These are phyloP conservation scores for Naganishia randhawae DNA, from an alignment of 768 basidiomycete species.

Conservation along the genomic window DNA sequence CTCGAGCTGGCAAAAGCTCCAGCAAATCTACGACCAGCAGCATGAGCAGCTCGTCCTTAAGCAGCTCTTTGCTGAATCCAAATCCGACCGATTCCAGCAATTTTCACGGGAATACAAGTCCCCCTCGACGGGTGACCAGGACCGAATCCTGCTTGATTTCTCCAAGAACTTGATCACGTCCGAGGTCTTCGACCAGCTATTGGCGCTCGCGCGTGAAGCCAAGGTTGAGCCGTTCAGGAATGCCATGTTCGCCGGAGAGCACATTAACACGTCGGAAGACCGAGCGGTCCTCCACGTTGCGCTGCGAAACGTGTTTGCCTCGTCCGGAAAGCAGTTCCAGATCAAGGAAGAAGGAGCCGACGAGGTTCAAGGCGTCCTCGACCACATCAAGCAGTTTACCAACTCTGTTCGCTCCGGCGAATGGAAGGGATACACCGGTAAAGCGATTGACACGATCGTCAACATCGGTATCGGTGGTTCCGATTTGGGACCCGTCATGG, in stretches of 20 bases:
- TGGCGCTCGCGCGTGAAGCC: constrained; percentile 79
- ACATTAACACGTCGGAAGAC: constrained; percentile 98
- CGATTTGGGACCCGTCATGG: constrained; percentile 98
- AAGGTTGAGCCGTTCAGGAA: constrained; percentile 77
- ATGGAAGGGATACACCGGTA: constrained; percentile 98
- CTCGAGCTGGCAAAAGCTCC: constrained; percentile 83
- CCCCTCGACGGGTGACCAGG: constrained; percentile 58
- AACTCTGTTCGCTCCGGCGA: constrained; percentile 75
- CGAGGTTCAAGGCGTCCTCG: constrained; percentile 76
- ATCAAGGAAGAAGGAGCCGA: constrained; percentile 76
- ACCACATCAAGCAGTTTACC: constrained; percentile 87
- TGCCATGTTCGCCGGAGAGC: constrained; percentile 90
- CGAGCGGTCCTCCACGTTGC: constrained; percentile 95
- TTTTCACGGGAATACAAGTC: constrained; percentile 76
- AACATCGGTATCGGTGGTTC: constrained; percentile 99
- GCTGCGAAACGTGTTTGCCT: constrained; percentile 62
- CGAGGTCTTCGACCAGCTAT: constrained; percentile 71
- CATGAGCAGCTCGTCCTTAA: constrained; percentile 73
- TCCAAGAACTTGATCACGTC: constrained; percentile 93
- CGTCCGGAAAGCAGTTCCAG: constrained; percentile 62
- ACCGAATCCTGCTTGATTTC: constrained; percentile 81
- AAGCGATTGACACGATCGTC: constrained; percentile 86
- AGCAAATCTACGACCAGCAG: constrained; percentile 72
- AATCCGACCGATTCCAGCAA: constrained; percentile 70
- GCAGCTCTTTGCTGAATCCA: constrained; percentile 78